phyloP scores from a whole-genome alignment of 805 yeast genomes.

The Wickerhamomyces alni region DNA sequence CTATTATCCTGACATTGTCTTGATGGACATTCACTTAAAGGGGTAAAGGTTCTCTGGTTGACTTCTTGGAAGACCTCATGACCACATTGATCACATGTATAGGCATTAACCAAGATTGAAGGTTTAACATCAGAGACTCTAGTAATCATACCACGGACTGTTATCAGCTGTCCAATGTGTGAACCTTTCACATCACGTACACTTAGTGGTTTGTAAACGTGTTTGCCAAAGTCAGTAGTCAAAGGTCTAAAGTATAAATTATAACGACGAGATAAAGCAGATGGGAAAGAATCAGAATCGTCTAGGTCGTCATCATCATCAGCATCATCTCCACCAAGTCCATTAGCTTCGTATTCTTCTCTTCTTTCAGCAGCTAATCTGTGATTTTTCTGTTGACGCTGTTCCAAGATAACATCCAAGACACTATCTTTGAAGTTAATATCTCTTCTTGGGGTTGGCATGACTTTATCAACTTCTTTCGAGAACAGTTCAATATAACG shows the following conservation, averaged over 20 bases:
- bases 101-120: constrained; percentile 82
- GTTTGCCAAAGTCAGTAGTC: constrained; percentile 29
- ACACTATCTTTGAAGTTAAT: constrained; percentile 82
- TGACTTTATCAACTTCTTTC: constrained; percentile 64
- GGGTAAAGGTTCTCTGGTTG: constrained; percentile 74
- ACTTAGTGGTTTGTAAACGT: constrained; percentile 51
- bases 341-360: constrained; percentile 48
- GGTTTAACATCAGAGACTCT: constrained; percentile 97
- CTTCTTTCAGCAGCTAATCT: constrained; percentile 62
- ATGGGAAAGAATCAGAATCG: constrained; percentile 60
- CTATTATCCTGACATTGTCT: constrained; percentile 71
- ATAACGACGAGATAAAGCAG: constrained; percentile 83
- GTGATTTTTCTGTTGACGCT: constrained; percentile 78
- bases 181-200: constrained; percentile 87
- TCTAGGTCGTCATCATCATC: constrained; percentile 22
- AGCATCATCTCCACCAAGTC: constrained; percentile 23
- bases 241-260: constrained; percentile 82
- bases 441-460: constrained; percentile 85
- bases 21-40: constrained; percentile 84
- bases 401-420: constrained; percentile 86
- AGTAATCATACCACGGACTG: constrained; percentile 91
- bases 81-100: constrained; percentile 97
- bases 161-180: constrained; percentile 79
- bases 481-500: constrained; percentile 78
- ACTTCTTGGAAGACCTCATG: constrained; percentile 96